Base-by-base conservation (phyloP, 768 basidiomycete genomes). In the Tephrocybe sp. region DNA sequence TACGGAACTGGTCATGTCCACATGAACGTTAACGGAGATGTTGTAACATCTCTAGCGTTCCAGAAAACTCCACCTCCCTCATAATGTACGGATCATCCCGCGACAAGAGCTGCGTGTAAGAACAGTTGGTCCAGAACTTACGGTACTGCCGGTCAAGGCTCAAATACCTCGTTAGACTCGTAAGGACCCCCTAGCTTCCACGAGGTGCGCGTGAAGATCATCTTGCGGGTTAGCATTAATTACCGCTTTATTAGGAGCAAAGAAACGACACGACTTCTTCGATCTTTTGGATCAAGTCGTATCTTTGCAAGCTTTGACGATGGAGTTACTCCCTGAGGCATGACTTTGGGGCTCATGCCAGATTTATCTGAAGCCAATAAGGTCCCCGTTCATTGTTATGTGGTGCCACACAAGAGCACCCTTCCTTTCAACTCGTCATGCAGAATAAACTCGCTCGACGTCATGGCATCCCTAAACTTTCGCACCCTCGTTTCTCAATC, bases 201-300 rank as follows among this genome's bases (percentile, higher is more conserved):
- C 34, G 38, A 35, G 38, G 35, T 47, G 42, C 19, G 36, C 30
- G 24, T 27, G 41, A 51, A 50, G 54, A 47, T 51, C 49, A 36
- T 45, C 49, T 37, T 41, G 34, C 44, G 31, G 49, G 18, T 36
- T 21, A 25, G 19, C 21, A 22, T 36, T 51, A 36, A 45, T 45
- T 36, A 42, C 45, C 36, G 49, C 27, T 43, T 51, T 36, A 55
- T 47, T 31, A 55, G 46, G 54, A 51, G 49, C 45, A 42, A 34
- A 19, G 37, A 36, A 32, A 12, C 11, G 13, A 36, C n/a, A 5
- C 15, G 4, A 4, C 35, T 42, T 39, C 34, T 30, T 9, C 34
- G 31, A 39, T 13, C 26, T 16, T 41, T 27, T 16, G 36, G 34
- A 53, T 8, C 26, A 11, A 37, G 19, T 45, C 30, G 31, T 44